Evolutionary conservation across 495 filamentous ascomycete species (phyloP).

Genomic region (Hypomontagnella monticulosa): DNA sequence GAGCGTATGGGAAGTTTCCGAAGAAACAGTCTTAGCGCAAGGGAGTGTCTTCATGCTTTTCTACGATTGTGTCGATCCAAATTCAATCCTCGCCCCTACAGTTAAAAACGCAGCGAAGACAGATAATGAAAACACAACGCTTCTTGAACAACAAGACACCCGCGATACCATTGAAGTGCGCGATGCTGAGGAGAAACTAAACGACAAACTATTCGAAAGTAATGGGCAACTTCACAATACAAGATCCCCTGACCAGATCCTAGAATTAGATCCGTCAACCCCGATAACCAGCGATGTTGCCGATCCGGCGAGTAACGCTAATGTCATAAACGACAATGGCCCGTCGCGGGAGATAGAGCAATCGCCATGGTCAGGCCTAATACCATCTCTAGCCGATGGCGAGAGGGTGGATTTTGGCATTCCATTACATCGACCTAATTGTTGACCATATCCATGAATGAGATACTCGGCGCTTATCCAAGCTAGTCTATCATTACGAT

Average conservation of each 20-base stretch:
- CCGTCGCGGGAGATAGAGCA: background rate
- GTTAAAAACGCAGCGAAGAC: background rate
- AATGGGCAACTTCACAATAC: background rate
- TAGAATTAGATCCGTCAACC: background rate
- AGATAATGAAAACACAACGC: background rate
- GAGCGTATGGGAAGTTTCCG: slow-evolving; percentile 76
- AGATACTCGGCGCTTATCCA: background rate
- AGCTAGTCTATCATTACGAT: background rate
- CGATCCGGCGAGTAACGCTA: background rate
- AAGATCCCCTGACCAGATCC: background rate
- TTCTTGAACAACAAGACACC: background rate
- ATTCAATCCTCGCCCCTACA: slow-evolving; percentile 40
- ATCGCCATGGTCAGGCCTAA: slow-evolving; percentile 16
- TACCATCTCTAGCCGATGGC: slow-evolving; percentile 26
- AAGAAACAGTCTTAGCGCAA: slow-evolving; percentile 76
- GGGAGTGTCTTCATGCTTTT: slow-evolving; percentile 97
- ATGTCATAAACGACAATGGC: background rate
- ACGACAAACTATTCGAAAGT: background rate
- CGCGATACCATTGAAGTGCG: background rate
- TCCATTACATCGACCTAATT: slow-evolving; percentile 40
- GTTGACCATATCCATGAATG: slow-evolving; percentile 4
- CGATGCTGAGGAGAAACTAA: background rate
- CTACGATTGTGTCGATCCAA: slow-evolving; percentile 76
- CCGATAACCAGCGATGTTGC: background rate
- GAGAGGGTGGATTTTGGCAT: slow-evolving; percentile 42